phyloP scores from a whole-genome alignment of 345 rosid genomes.

The Eucalyptus sp. region DNA sequence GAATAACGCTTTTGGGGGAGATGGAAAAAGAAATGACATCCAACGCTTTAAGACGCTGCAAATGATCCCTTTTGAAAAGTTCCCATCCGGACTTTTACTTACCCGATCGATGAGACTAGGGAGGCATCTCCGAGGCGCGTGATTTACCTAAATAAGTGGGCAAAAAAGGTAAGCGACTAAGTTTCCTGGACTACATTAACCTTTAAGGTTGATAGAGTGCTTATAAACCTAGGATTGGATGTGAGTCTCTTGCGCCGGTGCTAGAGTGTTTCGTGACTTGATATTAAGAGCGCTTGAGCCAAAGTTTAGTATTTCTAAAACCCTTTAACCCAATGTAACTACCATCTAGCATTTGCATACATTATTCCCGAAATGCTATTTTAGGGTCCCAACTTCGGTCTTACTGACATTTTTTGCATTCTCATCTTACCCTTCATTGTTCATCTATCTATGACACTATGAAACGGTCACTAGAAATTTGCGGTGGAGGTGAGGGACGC shows the following conservation, averaged over 20 bases:
- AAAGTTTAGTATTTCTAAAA: neutral
- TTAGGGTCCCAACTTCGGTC: neutral
- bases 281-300: neutral
- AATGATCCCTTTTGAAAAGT: neutral
- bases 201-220: neutral
- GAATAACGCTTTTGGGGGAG: neutral
- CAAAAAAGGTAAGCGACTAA: neutral
- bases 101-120: neutral
- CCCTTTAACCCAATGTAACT: neutral
- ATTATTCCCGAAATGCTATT: neutral
- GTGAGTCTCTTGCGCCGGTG: neutral
- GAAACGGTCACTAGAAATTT: neutral
- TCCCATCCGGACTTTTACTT: neutral
- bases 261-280: neutral
- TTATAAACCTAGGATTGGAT: neutral
- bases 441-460: neutral
- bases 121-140: neutral
- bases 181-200: neutral
- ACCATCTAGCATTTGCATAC: too few species aligned
- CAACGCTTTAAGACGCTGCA: neutral
- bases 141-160: neutral
- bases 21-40: neutral
- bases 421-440: neutral
- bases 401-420: too few species aligned
- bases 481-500: neutral